These are phyloP conservation scores for Teratosphaeria pseudoeucalypti DNA, from an alignment of 2,329 filamentous ascomycete species.

Conservation along the genomic window DNA sequence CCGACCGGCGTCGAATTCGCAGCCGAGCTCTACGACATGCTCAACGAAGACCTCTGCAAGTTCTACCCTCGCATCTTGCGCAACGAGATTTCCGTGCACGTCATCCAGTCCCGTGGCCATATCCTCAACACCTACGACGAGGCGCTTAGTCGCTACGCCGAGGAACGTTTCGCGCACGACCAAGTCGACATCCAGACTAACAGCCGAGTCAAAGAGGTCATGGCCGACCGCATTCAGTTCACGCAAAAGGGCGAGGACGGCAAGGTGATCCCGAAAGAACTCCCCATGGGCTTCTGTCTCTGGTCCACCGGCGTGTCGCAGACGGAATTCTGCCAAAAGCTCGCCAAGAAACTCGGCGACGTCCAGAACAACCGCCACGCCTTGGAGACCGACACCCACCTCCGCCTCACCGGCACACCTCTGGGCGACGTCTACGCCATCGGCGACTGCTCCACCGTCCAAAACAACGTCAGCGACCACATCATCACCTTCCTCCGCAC, in stretches of 20 bases:
- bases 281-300: constrained; percentile 90
- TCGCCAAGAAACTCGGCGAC: constrained; percentile 62
- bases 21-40: constrained; percentile 86
- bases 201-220: constrained; percentile 82
- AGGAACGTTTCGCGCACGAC: constrained; percentile 82
- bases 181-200: constrained; percentile 88
- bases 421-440: constrained; percentile 93
- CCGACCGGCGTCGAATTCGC: constrained; percentile 97
- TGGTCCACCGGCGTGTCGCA: constrained; percentile 96
- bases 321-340: constrained; percentile 63
- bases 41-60: constrained; percentile 82
- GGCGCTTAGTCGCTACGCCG: constrained; percentile 81
- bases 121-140: constrained; percentile 99
- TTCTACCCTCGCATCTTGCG: constrained; percentile 83
- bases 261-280: constrained; percentile 71
- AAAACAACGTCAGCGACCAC: constrained; percentile 92
- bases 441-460: constrained; percentile 90
- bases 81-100: constrained; percentile 94
- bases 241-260: constrained; percentile 69
- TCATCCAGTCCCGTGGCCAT: constrained; percentile 88
- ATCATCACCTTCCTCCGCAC: constrained; percentile 82
- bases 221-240: constrained; percentile 74
- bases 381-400: constrained; percentile 86
- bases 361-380: constrained; percentile 81
- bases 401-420: constrained; percentile 78